phyloP scores from a whole-genome alignment of 176 grass and related monocot species.

The Typha latifolia region DNA sequence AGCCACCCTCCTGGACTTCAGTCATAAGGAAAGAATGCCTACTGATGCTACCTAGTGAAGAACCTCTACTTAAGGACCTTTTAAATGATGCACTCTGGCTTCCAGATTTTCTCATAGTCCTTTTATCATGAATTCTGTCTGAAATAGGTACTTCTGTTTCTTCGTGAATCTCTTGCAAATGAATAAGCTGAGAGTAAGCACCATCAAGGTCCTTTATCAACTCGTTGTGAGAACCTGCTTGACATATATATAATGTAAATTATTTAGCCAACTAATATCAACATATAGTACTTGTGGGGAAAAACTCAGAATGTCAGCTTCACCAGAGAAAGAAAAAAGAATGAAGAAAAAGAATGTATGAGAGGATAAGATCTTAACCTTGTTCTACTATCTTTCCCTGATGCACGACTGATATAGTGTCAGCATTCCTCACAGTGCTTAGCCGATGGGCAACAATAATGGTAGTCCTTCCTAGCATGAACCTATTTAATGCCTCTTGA shows the following conservation, averaged over 20 bases:
- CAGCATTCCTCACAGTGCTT: slow-evolving; percentile 77
- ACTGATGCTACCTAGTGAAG: slow-evolving; percentile 41
- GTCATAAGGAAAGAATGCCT: slow-evolving; percentile 28
- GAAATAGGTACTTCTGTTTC: slow-evolving; percentile 9
- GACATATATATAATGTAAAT: slow-evolving; percentile 5
- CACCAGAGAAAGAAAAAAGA: too few relatives aligned
- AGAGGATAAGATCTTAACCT: slow-evolving; percentile 24
- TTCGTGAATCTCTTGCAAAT: slow-evolving; percentile 46
- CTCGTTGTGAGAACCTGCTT: slow-evolving; percentile 56
- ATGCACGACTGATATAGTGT: slow-evolving; percentile 68
- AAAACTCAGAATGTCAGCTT: too few relatives aligned
- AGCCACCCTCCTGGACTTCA: slow-evolving; percentile 24
- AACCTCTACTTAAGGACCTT: slow-evolving; percentile 28
- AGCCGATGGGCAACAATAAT: slow-evolving; percentile 84
- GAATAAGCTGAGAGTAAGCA: too few relatives aligned
- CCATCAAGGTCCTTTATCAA: slow-evolving; percentile 47
- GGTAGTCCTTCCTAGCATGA: slow-evolving; percentile 74
- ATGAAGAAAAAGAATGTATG: neutral
- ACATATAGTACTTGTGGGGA: too few relatives aligned
- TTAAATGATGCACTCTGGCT: neutral
- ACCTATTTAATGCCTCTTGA: slow-evolving; percentile 70
- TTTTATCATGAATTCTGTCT: slow-evolving; percentile 19
- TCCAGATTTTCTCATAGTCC: slow-evolving; percentile 16
- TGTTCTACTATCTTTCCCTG: slow-evolving; percentile 85
- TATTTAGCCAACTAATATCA: neutral